Base-by-base conservation (phyloP, 1,284 basidiomycete species). In the Mycena sp. region DNA sequence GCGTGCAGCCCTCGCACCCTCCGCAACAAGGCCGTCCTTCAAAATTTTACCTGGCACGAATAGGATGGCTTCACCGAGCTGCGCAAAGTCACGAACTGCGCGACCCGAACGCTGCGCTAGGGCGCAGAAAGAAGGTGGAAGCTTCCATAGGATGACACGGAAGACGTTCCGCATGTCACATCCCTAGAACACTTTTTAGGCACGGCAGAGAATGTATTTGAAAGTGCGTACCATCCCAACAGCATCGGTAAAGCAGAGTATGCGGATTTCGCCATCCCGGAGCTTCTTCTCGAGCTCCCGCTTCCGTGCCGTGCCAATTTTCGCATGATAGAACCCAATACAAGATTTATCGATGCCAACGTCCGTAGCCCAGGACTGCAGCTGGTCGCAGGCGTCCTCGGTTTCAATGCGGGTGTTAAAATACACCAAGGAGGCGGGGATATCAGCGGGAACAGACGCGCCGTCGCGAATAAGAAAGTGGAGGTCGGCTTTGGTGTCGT, bases 191-290 rank as follows among this genome's bases (percentile, higher is more conserved):
- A 17, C 10, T 37, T 9, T 10, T 9, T 37, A 17, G 35, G 9
- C 17, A 37, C 9, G 17, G 10, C 17, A 17, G 17, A 37, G 35
- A 10, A 37, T 9, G 9, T 9, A 9, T 10, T 9, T 37, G n/a
- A 54, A 54, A 5, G 46, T 25, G 9, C 32, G 3, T 6, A 71
- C 70, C 70, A 72, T 72, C 28, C 70, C 70, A 23, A 70, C 52
- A 0, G 70, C 70, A 32, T 69, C 64, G 0, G 69, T 71, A 37
- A 63, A 65, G 19, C 54, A 55, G n/a, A 67, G 21, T 54, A 71
- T 64, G 7, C 68, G 65, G 19, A 69, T 53, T 9, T 30, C 29
- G 9, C 68, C 69, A 4, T 56, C 32, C 16, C 26, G 6, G 7
- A 56, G 54, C 32, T 37, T 17, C 9, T 23, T n/a, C 46, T 64